Evolutionary conservation across 768 basidiomycete species (phyloP), one percentile per base, ranked within the genome.

Genomic region (Tricholoma terreum): DNA sequence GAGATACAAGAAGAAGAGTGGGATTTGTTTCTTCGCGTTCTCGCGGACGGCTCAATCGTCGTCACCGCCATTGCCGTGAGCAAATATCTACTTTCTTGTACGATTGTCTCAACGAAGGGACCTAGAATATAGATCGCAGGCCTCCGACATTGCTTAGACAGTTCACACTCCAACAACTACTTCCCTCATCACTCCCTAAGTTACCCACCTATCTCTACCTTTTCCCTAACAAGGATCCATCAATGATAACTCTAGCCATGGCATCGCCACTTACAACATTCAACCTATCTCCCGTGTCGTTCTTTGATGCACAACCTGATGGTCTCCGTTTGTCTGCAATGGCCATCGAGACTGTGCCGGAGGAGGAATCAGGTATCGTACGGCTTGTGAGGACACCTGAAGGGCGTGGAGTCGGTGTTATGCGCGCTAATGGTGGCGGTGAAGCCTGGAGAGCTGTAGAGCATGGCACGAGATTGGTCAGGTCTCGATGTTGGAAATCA

Each of bases 101-200:
- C 38, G 19, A 21, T 22, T 54, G 55, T 52, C 21, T 27, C 50
- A 43, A 36, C 35, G 17, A 49, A 12, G 21, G 24, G 62, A 27
- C 43, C 31, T 61, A 95, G 94, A 93, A 96, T 71, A 84, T 97
- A 61, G 94, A 96, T 66, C 80, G 89, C 14, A 83, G 87, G 62
- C 94, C 94, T 6, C 94, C 94, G 8, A 92, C 90, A 2, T 76
- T 94, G 3, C 76, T 93, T 27, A 83, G 81, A 65, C 86, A 88
- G 58, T 89, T 91, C 69, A 85, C 82, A 2, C 71, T 94, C 17
- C 84, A 90, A 45, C 85, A 89, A 56, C 81, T 83, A 0, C 75
- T 75, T 14, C 79, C 86, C 14, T 73, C 73, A 10, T 67, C 78
- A 14, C 72, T 88, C 40, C 74, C 79, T 51, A 67, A 65, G 12